These are phyloP conservation scores for Apiotrichum gracile DNA, from an alignment of 1,284 basidiomycete genomes.

Conservation along the genomic window DNA sequence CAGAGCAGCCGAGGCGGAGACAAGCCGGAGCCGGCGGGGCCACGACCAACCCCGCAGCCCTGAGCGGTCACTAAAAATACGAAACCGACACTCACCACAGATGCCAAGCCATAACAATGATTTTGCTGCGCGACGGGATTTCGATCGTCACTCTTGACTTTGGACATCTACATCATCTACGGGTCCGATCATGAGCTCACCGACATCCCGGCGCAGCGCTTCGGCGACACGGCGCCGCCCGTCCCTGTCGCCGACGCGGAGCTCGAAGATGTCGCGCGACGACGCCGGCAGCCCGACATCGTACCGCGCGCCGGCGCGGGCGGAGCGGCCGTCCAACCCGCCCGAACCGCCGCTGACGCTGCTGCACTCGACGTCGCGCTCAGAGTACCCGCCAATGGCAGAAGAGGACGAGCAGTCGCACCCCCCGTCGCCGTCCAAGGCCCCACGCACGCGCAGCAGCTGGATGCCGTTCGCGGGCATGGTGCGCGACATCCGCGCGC, in stretches of 20 bases:
- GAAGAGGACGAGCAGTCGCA: not conserved
- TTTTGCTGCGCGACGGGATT: no score
- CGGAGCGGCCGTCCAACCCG: slow-evolving; percentile 26
- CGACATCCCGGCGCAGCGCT: no score
- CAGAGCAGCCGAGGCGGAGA: no score
- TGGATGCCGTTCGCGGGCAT: slow-evolving; percentile 56
- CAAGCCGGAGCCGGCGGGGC: no score
- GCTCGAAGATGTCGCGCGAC: not conserved
- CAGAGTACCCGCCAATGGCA: not conserved
- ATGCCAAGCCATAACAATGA: no score
- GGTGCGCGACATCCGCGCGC: slow-evolving; percentile 63
- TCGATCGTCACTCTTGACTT: no score
- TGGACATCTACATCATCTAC: no score
- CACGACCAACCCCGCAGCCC: no score
- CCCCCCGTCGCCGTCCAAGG: not conserved
- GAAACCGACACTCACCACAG: no score
- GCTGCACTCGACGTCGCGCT: slow-evolving; percentile 24
- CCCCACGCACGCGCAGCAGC: not conserved
- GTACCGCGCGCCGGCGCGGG: slow-evolving; percentile 9
- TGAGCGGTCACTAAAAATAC: no score
- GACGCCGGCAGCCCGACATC: not conserved
- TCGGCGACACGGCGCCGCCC: no score
- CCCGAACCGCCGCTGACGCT: slow-evolving; percentile 37
- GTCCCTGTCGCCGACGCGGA: slow-evolving; percentile 1
- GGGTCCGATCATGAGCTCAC: no score